Conservation (phyloP, 805 yeast genomes). For the Babjeviella inositovora region DNA sequence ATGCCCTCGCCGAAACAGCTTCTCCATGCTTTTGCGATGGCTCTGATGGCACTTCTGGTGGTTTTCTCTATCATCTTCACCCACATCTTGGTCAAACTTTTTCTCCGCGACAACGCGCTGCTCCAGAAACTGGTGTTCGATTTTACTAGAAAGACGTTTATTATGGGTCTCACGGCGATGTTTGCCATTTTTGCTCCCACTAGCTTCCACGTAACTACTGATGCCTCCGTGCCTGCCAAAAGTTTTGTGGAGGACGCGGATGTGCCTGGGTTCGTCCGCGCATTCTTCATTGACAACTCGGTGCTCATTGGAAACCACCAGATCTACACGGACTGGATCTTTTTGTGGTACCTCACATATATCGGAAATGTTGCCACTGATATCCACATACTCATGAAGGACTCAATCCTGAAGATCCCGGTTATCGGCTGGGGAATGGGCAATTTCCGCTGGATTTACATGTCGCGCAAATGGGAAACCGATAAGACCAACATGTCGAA, state of each 20-base stretch:
- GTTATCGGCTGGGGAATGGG: slow-evolving; percentile 78
- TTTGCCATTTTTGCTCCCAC: slow-evolving; percentile 36
- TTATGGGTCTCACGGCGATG: slow-evolving; percentile 33
- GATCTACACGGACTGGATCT: slow-evolving; percentile 88
- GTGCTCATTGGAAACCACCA: slow-evolving; percentile 83
- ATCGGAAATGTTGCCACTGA: slow-evolving; percentile 49
- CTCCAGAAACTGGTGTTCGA: slow-evolving; percentile 24
- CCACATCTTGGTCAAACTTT: slow-evolving; percentile 20
- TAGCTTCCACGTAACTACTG: slow-evolving; percentile 31
- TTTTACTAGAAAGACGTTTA: slow-evolving; percentile 40
- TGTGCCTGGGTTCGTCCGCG: slow-evolving; percentile 4
- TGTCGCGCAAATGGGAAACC: slow-evolving; percentile 73
- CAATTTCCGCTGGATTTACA: slow-evolving; percentile 59
- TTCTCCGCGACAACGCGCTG: slow-evolving; percentile 13
- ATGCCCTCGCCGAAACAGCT: too few relatives aligned
- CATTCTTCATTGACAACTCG: slow-evolving; percentile 28
- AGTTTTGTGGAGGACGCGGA: slow-evolving; percentile 6
- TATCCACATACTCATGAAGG: slow-evolving; percentile 64
- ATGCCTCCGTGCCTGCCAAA: slow-evolving; percentile 14
- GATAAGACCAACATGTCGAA: slow-evolving; percentile 49
- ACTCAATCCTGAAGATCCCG: slow-evolving; percentile 55
- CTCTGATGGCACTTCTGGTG: too few relatives aligned
- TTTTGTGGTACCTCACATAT: slow-evolving; percentile 73
- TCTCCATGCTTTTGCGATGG: too few relatives aligned
- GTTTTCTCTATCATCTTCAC: slow-evolving; percentile 24